Evolutionary conservation across 2,329 filamentous ascomycete genomes (phyloP), one percentile per base, ranked within the genome.

Genomic region (Colletotrichum karsti): DNA sequence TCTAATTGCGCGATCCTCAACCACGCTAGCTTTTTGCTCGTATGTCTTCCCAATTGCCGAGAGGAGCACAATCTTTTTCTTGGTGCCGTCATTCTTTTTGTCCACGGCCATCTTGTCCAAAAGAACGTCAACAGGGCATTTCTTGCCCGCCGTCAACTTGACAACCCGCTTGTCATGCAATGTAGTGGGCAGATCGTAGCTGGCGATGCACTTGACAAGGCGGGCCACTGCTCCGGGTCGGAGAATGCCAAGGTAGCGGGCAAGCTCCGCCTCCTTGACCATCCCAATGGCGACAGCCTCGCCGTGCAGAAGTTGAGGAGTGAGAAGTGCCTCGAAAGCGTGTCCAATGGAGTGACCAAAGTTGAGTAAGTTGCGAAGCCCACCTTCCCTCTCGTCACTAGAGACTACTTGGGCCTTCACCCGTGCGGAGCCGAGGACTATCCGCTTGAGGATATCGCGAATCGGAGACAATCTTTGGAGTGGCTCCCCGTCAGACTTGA

Each of bases 281-380:
- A 99, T 99, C 26, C 96, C 96, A 73, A 99, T 97, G 22, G 96
- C 94, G 10, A 99, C 95, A 70, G 93, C 94, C 78, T 99, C 96
- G 69, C 96, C 96, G 76, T 99, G 96, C 7, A 99, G 88, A 39
- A 99, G 90, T 79, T 99, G 95, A 0, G 96, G 96, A 0, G 97
- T 97, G 44, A 98, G 86, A 50, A 99, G 94, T 28, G 96, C 96
- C 81, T 99, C 96, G 74, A 95, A 94, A 18, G 96, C 96, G 80
- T 99, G 96, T 13, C 96, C 96, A 72, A 99, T 98, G 1, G 96
- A 98, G 78, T 99, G 96, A 33, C 96, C 96, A 81, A 98, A 98
- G 80, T 99, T 99, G 69, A 99, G 87, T 61, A 99, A 86, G 78
- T 99, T 99, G 69, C 96, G 91, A 66, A 99, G 83, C 12, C 96